Base-by-base conservation (phyloP, 2,329 filamentous ascomycete genomes). In the Colletotrichum sp. region DNA sequence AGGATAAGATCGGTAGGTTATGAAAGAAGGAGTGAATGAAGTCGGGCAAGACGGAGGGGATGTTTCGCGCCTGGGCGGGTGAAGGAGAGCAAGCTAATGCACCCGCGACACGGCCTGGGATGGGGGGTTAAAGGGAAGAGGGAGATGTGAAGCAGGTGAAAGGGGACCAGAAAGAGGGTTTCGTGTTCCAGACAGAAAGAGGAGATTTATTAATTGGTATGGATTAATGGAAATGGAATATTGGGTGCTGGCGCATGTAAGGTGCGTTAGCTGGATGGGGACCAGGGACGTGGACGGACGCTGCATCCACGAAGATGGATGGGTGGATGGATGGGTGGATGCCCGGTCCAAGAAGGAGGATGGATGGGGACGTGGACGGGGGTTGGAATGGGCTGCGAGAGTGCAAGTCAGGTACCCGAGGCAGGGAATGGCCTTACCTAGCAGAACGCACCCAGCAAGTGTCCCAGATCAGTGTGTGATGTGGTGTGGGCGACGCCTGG, bases 121-220 rank as follows among this genome's bases (percentile, higher is more conserved):
- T 32, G 57, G 21, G 57, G 28, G 9, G 67, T 24, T 64, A 52
- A 72, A 75, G 36, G 68, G 43, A 64, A 75, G 43, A 36, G 69
- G 43, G 30, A 64, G 63, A n/a, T 26, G 43, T 38, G 28, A 64
- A 24, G 34, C 58, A 36, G 43, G 70, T 48, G 64, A 75, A 75
- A 73, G 65, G 70, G 73, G 64, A 69, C 48, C 43, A 48, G 43
- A 12, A 13, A 13, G 34, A 16, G 32, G 16, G 70, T 68, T 61
- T 43, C 64, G 64, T 36, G 64, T 65, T 34, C 63, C 48, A 28
- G 58, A 65, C 73, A 75, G 74, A 65, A 32, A 67, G 74, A 73
- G 70, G 71, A 72, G 73, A 73, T 73, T 75, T 67, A 75, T 72
- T 69, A 73, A 75, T 75, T 66, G 43, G 43, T 48, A 48, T 48